phyloP scores from a whole-genome alignment of 495 filamentous ascomycete genomes.

The Cenococcum geophilum region DNA sequence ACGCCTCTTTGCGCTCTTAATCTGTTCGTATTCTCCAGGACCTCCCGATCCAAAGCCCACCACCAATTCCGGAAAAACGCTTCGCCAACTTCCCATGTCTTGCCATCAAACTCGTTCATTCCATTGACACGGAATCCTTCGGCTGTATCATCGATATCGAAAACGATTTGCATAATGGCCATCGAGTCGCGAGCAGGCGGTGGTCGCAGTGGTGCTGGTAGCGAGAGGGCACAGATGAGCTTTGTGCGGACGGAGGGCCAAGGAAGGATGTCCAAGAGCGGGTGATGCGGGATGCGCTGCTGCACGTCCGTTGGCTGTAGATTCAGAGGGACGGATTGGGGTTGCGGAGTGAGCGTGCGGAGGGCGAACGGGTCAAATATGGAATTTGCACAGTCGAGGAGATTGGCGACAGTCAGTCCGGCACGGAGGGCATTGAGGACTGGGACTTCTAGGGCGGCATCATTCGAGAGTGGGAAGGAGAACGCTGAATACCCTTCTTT shows the following conservation, averaged over 20 bases:
- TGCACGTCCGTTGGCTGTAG: slow-evolving; percentile 23
- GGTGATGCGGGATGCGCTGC: slow-evolving; percentile 45
- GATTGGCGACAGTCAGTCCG: slow-evolving; percentile 20
- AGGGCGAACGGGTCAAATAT: slow-evolving; percentile 21
- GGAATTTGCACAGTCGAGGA: slow-evolving; percentile 11
- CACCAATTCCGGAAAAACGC: slow-evolving; percentile 47
- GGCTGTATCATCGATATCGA: slow-evolving; percentile 46
- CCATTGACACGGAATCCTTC: slow-evolving; percentile 43
- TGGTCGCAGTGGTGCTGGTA: slow-evolving; percentile 41
- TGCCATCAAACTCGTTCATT: slow-evolving; percentile 38
- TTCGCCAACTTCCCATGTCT: slow-evolving; percentile 46
- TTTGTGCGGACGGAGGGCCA: slow-evolving; percentile 47
- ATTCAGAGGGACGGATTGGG: slow-evolving; percentile 17
- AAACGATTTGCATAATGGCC: slow-evolving; percentile 39
- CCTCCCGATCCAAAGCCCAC: slow-evolving; percentile 45
- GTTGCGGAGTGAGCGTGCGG: slow-evolving; percentile 25
- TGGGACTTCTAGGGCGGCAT: slow-evolving; percentile 17
- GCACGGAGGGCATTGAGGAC: slow-evolving; percentile 12
- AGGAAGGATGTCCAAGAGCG: slow-evolving; percentile 46
- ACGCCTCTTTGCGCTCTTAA: slow-evolving; percentile 32
- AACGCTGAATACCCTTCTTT: slow-evolving; percentile 1
- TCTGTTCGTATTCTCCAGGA: slow-evolving; percentile 43
- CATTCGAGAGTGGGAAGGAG: slow-evolving; percentile 16
- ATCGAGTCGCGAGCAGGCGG: slow-evolving; percentile 35
- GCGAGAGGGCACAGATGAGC: slow-evolving; percentile 40